Evolutionary conservation across 1,139 yeast genomes (phyloP).

Genomic region (Blastobotrys capitulatus): DNA sequence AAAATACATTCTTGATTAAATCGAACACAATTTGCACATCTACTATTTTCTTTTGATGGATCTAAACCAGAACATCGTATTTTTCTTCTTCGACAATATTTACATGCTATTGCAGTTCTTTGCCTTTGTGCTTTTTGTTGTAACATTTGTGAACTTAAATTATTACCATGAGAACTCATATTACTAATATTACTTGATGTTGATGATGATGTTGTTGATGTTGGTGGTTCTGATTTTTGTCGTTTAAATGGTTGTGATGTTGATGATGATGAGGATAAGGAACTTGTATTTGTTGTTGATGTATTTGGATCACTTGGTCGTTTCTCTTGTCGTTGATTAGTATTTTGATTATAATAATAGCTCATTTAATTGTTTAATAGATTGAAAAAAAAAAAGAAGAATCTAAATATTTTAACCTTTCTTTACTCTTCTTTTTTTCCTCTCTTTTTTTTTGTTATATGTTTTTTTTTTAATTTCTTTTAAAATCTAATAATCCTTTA

Average conservation of each 20-base stretch:
- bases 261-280: too few relatives aligned
- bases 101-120: conserved; percentile 15
- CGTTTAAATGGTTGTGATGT: not conserved
- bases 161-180: not conserved
- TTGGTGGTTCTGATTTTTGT: not conserved
- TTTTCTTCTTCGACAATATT: conserved; percentile 17
- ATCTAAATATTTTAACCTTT: too few relatives aligned
- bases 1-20: conserved; percentile 34
- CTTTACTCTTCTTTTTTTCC: too few relatives aligned
- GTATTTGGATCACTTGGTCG: not conserved
- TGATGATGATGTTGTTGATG: not conserved
- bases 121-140: conserved; percentile 9
- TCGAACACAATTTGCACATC: conserved; percentile 32
- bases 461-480: too few relatives aligned
- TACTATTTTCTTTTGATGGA: conserved; percentile 22
- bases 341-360: not conserved
- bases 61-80: conserved; percentile 34
- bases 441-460: too few relatives aligned
- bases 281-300: not conserved
- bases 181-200: not conserved
- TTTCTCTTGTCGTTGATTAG: not conserved
- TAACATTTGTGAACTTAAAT: too few relatives aligned
- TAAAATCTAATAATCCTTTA: too few relatives aligned
- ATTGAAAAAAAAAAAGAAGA: too few relatives aligned
- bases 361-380: not conserved